These are phyloP conservation scores for Apiospora sp. DNA, from an alignment of 2,329 filamentous ascomycete genomes.

Conservation along the genomic window DNA sequence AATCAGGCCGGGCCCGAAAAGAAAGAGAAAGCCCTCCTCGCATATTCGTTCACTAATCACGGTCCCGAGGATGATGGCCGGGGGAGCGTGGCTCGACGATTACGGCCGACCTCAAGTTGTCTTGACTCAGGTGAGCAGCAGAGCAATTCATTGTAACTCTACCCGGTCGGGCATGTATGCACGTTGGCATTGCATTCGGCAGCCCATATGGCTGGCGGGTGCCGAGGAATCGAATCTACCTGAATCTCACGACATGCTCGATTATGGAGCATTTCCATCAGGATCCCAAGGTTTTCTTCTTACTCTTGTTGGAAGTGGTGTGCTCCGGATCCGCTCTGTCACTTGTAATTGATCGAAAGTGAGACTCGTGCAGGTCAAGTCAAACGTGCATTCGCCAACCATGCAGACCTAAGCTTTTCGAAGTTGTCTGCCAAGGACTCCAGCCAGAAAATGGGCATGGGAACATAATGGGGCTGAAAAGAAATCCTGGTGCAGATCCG, in stretches of 20 bases:
- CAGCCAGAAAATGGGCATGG: background rate
- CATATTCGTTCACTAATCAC: background rate
- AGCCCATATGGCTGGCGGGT: background rate
- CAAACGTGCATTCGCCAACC: background rate
- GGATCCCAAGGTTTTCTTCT: background rate
- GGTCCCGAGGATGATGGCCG: background rate
- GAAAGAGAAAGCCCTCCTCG: background rate
- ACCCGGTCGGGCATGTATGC: background rate
- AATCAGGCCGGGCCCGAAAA: background rate
- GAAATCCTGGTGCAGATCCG: slow-evolving; percentile 14
- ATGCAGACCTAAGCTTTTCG: background rate
- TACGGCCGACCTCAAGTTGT: background rate
- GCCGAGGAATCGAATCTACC: background rate
- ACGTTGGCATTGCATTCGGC: background rate
- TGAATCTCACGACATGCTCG: background rate
- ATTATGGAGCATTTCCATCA: background rate
- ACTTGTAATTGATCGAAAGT: background rate
- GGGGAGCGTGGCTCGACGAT: background rate
- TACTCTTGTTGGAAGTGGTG: background rate
- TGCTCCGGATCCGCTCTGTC: background rate
- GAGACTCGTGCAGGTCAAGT: background rate
- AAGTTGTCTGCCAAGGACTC: background rate
- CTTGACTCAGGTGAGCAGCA: background rate
- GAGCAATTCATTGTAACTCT: background rate
- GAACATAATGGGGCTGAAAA: background rate